These are phyloP conservation scores for Zymoseptoria ardabiliae DNA, from an alignment of 2,329 filamentous ascomycete genomes.

Conservation along the genomic window DNA sequence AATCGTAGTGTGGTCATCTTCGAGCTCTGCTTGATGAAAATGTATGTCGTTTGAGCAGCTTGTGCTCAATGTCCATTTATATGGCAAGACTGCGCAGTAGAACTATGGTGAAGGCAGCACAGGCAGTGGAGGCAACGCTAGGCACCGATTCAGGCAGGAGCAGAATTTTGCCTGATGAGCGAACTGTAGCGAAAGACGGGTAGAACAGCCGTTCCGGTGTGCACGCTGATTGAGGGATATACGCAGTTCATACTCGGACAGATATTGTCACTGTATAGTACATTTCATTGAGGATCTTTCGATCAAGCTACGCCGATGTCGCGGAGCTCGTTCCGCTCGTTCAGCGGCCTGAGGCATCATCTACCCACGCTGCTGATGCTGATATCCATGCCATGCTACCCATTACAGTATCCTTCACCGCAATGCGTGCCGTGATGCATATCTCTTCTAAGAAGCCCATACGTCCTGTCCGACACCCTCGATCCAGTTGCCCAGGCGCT, in stretches of 20 bases:
- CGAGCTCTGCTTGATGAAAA: not conserved
- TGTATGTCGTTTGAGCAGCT: not conserved
- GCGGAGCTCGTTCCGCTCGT: not conserved
- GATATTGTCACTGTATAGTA: not conserved
- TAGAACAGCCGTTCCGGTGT: no score
- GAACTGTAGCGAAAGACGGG: no score
- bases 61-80: not conserved
- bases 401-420: not conserved
- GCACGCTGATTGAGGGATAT: no score
- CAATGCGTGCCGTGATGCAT: not conserved
- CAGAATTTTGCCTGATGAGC: not conserved
- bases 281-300: not conserved
- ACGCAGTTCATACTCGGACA: no score
- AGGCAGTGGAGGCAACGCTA: slow-evolving; percentile 11
- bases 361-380: not conserved
- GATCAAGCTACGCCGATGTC: not conserved
- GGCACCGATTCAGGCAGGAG: slow-evolving; percentile 10
- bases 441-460: slow-evolving; percentile 64
- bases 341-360: not conserved
- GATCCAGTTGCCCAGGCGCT: slow-evolving; percentile 94
- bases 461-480: slow-evolving; percentile 90
- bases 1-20: slow-evolving; percentile 5
- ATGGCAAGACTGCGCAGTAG: not conserved
- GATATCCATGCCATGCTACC: not conserved
- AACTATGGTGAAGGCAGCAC: not conserved